A percentile compares a stretch with the other conserved stretches of the same genome.
These are phyloP conservation scores for Trichoderma reesei DNA, from an alignment of 495 filamentous ascomycete genomes.

Conservation along the genomic window DNA sequence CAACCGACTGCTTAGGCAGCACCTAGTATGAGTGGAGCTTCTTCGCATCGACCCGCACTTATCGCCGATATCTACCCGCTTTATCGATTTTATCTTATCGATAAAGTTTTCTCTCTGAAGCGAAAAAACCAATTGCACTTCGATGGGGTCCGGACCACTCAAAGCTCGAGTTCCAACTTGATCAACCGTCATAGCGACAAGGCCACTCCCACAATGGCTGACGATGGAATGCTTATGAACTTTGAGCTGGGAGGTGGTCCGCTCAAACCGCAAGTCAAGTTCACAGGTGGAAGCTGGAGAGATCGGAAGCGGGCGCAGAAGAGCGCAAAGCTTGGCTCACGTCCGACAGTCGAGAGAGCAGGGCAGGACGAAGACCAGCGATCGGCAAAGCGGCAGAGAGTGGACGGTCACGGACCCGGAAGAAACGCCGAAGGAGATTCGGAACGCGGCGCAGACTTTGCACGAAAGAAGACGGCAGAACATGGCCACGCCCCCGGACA, in stretches of 20 bases:
- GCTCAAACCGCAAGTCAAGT: conserved; percentile 51
- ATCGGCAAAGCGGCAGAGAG: conserved; percentile 32
- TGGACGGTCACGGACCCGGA: conserved; percentile 19
- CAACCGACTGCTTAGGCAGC: too few species aligned
- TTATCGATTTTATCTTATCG: neutral
- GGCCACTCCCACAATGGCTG: conserved; percentile 52
- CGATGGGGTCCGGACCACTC: neutral
- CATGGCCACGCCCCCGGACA: conserved; percentile 14
- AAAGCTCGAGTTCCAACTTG: neutral
- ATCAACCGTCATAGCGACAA: neutral
- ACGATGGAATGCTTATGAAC: conserved; percentile 92
- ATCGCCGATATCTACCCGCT: neutral
- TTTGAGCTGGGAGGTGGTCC: conserved; percentile 62
- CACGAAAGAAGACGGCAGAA: conserved; percentile 13
- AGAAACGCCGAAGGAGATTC: conserved; percentile 11
- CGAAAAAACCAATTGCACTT: neutral
- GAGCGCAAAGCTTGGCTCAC: conserved; percentile 36
- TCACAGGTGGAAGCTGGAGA: conserved; percentile 86
- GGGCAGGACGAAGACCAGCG: conserved; percentile 19
- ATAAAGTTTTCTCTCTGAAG: neutral
- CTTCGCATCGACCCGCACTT: neutral
- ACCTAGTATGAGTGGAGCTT: too few species aligned
- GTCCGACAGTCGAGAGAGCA: conserved; percentile 10
- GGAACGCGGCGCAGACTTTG: neutral
- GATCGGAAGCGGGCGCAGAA: conserved; percentile 77